These are phyloP conservation scores for Cutaneotrichosporon cyanovorans DNA, from an alignment of 1,284 basidiomycete species.

Conservation along the genomic window DNA sequence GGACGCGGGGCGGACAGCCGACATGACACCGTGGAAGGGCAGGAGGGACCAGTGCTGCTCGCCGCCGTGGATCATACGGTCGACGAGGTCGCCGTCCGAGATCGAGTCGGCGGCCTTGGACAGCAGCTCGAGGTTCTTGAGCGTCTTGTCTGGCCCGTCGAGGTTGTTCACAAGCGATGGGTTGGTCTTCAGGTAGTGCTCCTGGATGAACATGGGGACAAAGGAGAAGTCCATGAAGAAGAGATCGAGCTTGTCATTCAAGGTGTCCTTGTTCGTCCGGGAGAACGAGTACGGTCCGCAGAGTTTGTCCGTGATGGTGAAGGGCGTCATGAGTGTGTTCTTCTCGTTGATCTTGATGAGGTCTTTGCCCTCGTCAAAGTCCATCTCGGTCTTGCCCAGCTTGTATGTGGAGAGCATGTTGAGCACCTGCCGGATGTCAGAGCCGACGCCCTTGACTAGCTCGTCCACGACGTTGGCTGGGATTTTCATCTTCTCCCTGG, in stretches of 20 bases:
- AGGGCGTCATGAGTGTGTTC: slow-evolving; percentile 81
- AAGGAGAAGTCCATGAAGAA: slow-evolving; percentile 96
- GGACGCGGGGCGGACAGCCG: slow-evolving; percentile 76
- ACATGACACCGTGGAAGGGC: slow-evolving; percentile 86
- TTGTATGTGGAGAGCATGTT: slow-evolving; percentile 99
- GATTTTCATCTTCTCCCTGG: slow-evolving; percentile 83
- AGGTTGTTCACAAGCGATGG: slow-evolving; percentile 56
- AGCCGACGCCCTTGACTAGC: slow-evolving; percentile 77
- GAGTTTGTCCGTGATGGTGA: slow-evolving; percentile 76
- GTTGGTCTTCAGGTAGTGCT: slow-evolving; percentile 80
- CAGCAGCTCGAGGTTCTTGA: slow-evolving; percentile 75
- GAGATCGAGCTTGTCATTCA: slow-evolving; percentile 87
- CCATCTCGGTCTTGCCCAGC: slow-evolving; percentile 67
- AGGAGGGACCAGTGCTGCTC: slow-evolving; percentile 96
- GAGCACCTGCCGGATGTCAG: slow-evolving; percentile 90
- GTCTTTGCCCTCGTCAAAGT: slow-evolving; percentile 81
- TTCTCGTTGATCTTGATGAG: slow-evolving; percentile 85
- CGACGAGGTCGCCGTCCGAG: slow-evolving; percentile 92
- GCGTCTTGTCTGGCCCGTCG: slow-evolving; percentile 56
- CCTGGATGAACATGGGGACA: slow-evolving; percentile 92
- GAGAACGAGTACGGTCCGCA: slow-evolving; percentile 86
- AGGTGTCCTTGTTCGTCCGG: slow-evolving; percentile 65
- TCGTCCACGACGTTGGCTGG: slow-evolving; percentile 86
- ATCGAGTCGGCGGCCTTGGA: slow-evolving; percentile 81
- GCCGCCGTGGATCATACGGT: slow-evolving; percentile 88